Evolutionary conservation across 345 rosid species (phyloP).

Genomic region (Eucalyptus marginata): DNA sequence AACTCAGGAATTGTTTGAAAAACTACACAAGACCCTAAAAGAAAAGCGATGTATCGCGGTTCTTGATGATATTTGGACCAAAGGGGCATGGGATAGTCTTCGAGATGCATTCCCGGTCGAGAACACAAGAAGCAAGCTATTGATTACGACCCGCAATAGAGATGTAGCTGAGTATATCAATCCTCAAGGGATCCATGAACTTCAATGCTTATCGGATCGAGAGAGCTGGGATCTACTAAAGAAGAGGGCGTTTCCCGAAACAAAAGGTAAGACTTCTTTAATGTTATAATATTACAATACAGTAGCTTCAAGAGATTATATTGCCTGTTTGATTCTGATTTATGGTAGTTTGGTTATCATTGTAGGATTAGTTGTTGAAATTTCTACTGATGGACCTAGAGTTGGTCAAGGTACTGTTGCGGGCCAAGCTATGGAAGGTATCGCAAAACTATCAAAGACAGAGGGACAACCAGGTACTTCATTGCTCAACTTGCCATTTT

Average conservation of each 20-base stretch:
- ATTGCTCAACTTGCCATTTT: not conserved
- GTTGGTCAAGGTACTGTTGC: too few species aligned
- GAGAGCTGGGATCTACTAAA: too few species aligned
- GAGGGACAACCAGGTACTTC: not conserved
- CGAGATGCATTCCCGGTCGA: conserved; percentile 6
- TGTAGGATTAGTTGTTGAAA: fast-evolving
- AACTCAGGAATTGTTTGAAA: too few species aligned
- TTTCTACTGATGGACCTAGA: too few species aligned
- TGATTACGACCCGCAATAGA: too few species aligned
- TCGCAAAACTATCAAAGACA: fast-evolving
- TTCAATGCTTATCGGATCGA: fast-evolving
- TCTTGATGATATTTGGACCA: conserved; percentile 29
- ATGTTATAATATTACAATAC: fast-evolving
- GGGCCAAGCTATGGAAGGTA: too few species aligned
- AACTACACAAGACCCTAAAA: too few species aligned
- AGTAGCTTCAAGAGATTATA: too few species aligned
- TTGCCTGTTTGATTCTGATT: too few species aligned
- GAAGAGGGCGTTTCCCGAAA: fast-evolving
- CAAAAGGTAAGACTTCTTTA: too few species aligned
- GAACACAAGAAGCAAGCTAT: not conserved
- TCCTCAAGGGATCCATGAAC: too few species aligned
- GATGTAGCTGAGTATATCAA: fast-evolving
- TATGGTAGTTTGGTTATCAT: fast-evolving
- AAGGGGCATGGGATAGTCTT: conserved; percentile 18
- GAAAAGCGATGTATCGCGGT: too few species aligned